Evolutionary conservation across 306 rosid genomes (phyloP).

Genomic region (barrel medic (Medicago truncatula)): MtrunA17r5.0-ANR NC_053042.1:34732501-34733000

Average conservation of each 20-base stretch:
- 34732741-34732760: conserved; percentile 67
- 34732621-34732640: conserved; percentile 75
- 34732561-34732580: conserved; percentile 81
- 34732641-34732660: conserved; percentile 69
- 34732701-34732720: conserved; percentile 79
- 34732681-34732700: conserved; percentile 69
- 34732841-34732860: conserved; percentile 30
- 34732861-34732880: conserved; percentile 51
- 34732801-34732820: conserved; percentile 47
- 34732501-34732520: conserved; percentile 59
- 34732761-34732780: conserved; percentile 59
- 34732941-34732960: conserved; percentile 48
- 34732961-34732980: conserved; percentile 59
- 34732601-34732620: conserved; percentile 84
- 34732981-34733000: too few species aligned
- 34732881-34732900: conserved; percentile 52
- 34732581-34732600: conserved; percentile 85
- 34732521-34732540: conserved; percentile 69
- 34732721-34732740: conserved; percentile 64
- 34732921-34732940: conserved; percentile 34
- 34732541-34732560: conserved; percentile 70
- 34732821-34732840: conserved; percentile 50
- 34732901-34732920: conserved; percentile 59
- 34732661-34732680: conserved; percentile 71
- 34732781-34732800: conserved; percentile 59